Conservation (phyloP, 2,329 filamentous ascomycete genomes). For the Colletotrichum tropicicola region DNA sequence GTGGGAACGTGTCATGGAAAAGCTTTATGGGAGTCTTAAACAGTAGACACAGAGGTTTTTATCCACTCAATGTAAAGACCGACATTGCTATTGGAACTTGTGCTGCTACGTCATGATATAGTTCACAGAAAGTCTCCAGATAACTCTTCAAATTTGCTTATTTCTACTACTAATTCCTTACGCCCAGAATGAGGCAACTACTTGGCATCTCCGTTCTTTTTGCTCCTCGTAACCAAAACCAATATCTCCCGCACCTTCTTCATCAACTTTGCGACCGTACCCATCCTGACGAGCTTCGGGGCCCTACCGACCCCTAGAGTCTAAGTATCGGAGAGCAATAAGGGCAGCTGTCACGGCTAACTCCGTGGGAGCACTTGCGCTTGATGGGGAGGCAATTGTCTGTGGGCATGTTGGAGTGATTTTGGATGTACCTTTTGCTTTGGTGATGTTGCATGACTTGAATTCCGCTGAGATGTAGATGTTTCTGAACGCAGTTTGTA, state of each 20-base stretch:
- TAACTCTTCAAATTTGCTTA: no score
- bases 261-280: neutral
- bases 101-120: no score
- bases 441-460: neutral
- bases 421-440: neutral
- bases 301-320: neutral
- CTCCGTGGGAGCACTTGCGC: neutral
- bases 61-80: no score
- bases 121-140: no score
- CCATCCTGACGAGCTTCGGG: neutral
- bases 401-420: neutral
- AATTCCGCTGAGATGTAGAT: no score
- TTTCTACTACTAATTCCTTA: no score
- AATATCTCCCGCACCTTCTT: neutral
- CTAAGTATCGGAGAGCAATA: slow-evolving; percentile 1
- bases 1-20: no score
- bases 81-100: no score
- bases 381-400: slow-evolving; percentile 8
- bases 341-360: neutral
- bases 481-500: no score
- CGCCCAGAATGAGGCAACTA: no score
- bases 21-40: no score
- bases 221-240: neutral
- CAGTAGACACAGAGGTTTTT: no score
- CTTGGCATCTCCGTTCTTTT: neutral